Evolutionary conservation across 2,329 filamentous ascomycete genomes (phyloP).

Genomic region (Dryadomyces quercus-mongolicae): DNA sequence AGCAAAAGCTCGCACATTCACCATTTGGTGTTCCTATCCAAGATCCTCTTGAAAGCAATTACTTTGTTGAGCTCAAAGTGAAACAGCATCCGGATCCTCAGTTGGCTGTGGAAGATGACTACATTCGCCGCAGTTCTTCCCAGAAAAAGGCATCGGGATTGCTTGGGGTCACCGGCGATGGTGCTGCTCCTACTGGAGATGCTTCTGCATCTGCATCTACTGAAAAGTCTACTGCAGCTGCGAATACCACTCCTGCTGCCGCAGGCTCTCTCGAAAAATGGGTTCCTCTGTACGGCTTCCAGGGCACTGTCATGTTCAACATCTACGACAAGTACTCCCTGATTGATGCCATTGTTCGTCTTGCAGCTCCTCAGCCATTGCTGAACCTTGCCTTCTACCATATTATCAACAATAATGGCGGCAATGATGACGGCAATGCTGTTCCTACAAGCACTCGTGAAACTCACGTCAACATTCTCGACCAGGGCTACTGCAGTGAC

Average conservation of each 20-base stretch:
- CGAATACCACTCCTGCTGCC: background rate
- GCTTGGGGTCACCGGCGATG: background rate
- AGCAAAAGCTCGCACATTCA: background rate
- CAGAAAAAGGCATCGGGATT: background rate
- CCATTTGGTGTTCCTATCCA: background rate
- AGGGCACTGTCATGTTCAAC: constrained; percentile 9
- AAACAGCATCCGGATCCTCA: background rate
- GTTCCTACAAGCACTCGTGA: background rate
- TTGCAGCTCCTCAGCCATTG: background rate
- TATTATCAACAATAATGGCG: background rate
- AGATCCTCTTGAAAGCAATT: too few relatives aligned
- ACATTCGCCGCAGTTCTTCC: too few relatives aligned
- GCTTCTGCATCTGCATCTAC: too few relatives aligned
- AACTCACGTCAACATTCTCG: background rate
- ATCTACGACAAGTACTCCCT: constrained; percentile 1
- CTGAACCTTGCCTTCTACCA: constrained; percentile 2
- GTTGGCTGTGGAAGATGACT: background rate
- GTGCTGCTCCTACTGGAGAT: background rate
- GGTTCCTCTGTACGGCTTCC: constrained; percentile 6
- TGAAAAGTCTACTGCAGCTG: background rate
- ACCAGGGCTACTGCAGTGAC: background rate
- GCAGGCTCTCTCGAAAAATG: too few relatives aligned
- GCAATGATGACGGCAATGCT: too few relatives aligned
- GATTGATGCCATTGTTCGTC: constrained; percentile 6
- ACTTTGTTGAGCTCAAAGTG: background rate